Conservation (phyloP, 116 monocot species). For the Posidonia oceanica region DNA sequence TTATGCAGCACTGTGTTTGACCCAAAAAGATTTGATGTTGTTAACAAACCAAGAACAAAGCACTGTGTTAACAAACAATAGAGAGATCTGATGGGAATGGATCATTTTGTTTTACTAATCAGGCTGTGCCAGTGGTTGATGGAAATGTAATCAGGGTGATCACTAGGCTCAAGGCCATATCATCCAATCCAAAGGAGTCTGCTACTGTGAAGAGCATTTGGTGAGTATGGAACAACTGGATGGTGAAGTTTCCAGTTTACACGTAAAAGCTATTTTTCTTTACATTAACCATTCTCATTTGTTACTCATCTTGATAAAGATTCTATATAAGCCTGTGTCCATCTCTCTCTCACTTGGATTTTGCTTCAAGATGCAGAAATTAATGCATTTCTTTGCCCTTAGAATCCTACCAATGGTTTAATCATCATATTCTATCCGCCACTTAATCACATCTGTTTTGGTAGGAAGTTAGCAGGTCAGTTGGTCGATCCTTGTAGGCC, state of each 20-base stretch:
- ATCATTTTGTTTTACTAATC: background rate
- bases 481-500: conserved; percentile 77
- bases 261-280: too few relatives aligned
- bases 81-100: background rate
- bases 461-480: conserved; percentile 76
- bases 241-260: background rate
- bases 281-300: background rate
- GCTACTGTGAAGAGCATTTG: conserved; percentile 75
- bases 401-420: conserved; percentile 1
- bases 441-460: background rate
- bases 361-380: background rate
- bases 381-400: background rate
- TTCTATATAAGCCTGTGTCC: too few relatives aligned
- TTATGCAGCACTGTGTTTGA: too few relatives aligned
- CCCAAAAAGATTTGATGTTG: too few relatives aligned
- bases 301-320: too few relatives aligned
- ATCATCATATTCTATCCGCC: background rate
- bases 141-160: conserved; percentile 96
- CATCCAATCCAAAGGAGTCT: conserved; percentile 87
- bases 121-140: conserved; percentile 97
- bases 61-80: too few relatives aligned
- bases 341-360: too few relatives aligned
- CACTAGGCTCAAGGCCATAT: conserved; percentile 75
- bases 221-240: conserved; percentile 20
- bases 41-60: too few relatives aligned